Percentiles rank a stretch among this genome's conserved stretches.
Conservation (phyloP, 192 early-diverging fungal genomes). For the Backusella mclennaniae region DNA sequence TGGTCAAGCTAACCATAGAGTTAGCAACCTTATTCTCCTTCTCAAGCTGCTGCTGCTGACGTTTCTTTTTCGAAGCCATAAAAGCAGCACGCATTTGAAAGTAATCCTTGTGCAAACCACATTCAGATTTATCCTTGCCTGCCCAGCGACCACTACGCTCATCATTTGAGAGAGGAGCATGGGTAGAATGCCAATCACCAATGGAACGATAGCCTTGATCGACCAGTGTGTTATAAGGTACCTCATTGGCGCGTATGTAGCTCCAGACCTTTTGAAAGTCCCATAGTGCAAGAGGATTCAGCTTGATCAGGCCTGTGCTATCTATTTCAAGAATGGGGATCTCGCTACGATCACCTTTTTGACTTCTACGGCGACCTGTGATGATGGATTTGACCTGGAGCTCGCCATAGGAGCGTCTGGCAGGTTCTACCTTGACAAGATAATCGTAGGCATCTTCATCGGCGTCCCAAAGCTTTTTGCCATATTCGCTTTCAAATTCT, state of each 20-base stretch:
- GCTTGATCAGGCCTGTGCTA: constrained; percentile 77
- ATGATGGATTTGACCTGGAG: constrained; percentile 74
- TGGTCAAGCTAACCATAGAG: background rate
- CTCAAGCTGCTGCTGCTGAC: constrained; percentile 39
- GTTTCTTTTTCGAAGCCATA: constrained; percentile 73
- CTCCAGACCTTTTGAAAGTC: constrained; percentile 86
- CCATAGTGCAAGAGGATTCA: constrained; percentile 93
- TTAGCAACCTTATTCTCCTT: background rate
- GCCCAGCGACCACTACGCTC: constrained; percentile 91
- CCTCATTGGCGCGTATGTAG: constrained; percentile 80
- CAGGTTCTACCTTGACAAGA: constrained; percentile 92
- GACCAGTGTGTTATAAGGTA: constrained; percentile 87
- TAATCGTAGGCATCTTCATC: constrained; percentile 85
- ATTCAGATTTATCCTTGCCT: constrained; percentile 87
- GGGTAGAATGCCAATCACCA: constrained; percentile 92
- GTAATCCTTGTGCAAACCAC: constrained; percentile 96
- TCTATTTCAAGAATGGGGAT: constrained; percentile 85
- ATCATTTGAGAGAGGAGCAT: constrained; percentile 59
- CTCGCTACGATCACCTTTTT: constrained; percentile 76
- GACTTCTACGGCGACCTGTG: constrained; percentile 86
- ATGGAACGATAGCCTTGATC: constrained; percentile 91
- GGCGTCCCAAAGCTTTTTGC: constrained; percentile 81
- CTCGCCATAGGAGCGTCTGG: constrained; percentile 78
- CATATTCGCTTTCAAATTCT: constrained; percentile 73
- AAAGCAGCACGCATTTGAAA: constrained; percentile 86